Conservation (phyloP, 306 rosid genomes). For the Cucurbita argyrosperma region DNA sequence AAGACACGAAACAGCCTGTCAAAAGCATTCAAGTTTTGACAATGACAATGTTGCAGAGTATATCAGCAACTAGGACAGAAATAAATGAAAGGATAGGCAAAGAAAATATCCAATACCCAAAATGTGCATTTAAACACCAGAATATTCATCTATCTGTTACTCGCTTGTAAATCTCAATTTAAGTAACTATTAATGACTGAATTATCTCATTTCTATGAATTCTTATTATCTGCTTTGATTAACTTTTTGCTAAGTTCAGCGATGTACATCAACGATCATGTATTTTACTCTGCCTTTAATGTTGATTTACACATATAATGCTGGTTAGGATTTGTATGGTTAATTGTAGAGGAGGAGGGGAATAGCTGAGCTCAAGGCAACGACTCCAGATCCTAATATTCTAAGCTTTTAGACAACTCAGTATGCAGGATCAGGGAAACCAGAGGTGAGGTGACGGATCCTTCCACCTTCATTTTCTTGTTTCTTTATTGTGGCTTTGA, state of each 20-base stretch:
- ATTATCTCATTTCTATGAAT: background rate
- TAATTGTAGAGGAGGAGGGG: background rate
- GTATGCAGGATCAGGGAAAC: background rate
- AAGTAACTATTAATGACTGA: background rate
- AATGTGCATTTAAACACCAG: background rate
- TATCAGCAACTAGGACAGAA: slow-evolving; percentile 11
- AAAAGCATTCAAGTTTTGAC: slow-evolving; percentile 11
- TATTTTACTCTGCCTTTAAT: background rate
- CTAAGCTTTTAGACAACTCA: background rate
- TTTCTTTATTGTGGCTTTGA: slow-evolving; percentile 3
- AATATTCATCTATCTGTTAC: background rate
- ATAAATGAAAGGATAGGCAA: slow-evolving; percentile 6
- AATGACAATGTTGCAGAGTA: slow-evolving; percentile 9
- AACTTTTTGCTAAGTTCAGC: background rate
- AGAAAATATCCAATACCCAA: slow-evolving; percentile 3
- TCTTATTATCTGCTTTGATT: background rate
- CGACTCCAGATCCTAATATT: background rate
- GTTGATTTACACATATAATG: background rate
- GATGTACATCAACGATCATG: background rate
- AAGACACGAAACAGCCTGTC: slow-evolving; percentile 3
- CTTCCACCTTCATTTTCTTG: background rate
- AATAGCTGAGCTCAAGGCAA: background rate
- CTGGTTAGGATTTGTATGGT: background rate
- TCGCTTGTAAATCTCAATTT: slow-evolving; percentile 3
- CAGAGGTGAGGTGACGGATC: slow-evolving; percentile 1